A percentile compares a stretch with the other conserved stretches of the same genome.
These are phyloP conservation scores for Monilinia fructigena DNA, from an alignment of 2,329 filamentous ascomycete genomes.

Conservation along the genomic window DNA sequence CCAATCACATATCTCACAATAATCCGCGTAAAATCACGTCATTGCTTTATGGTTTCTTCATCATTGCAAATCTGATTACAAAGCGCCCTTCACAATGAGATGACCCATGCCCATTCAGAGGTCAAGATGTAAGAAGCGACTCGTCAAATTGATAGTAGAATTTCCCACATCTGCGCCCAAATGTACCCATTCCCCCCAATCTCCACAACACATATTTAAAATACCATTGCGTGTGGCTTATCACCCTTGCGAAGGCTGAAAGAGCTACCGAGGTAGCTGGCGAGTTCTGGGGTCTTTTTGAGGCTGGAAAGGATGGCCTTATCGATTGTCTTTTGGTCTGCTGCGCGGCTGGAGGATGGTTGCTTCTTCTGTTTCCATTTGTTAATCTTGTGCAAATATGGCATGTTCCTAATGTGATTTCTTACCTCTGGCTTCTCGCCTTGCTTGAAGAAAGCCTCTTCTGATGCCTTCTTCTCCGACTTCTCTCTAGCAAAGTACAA, in stretches of 20 bases:
- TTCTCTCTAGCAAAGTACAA: slow-evolving; percentile 99
- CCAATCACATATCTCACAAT: slow-evolving; percentile 12
- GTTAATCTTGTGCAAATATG: not conserved
- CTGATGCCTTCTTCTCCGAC: slow-evolving; percentile 88
- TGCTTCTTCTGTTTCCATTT: slow-evolving; percentile 80
- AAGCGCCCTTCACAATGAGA: slow-evolving; percentile 43
- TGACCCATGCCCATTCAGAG: slow-evolving; percentile 59
- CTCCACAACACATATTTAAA: slow-evolving; percentile 56
- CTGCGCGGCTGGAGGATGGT: slow-evolving; percentile 84
- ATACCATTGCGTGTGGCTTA: slow-evolving; percentile 99
- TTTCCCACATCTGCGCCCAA: slow-evolving; percentile 46
- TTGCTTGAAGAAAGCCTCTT: slow-evolving; percentile 99
- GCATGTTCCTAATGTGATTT: slow-evolving; percentile 20
- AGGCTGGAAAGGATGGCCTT: slow-evolving; percentile 92
- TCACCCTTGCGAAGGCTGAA: slow-evolving; percentile 99
- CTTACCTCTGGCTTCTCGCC: slow-evolving; percentile 95
- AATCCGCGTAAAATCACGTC: slow-evolving; percentile 20
- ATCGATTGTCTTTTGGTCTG: slow-evolving; percentile 98
- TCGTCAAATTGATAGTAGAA: slow-evolving; percentile 48
- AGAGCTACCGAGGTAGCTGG: slow-evolving; percentile 88
- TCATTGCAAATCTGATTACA: slow-evolving; percentile 43
- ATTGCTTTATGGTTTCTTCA: slow-evolving; percentile 40
- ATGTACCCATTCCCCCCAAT: slow-evolving; percentile 32
- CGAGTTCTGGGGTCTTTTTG: slow-evolving; percentile 96
- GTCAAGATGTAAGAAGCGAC: slow-evolving; percentile 63